Conservation (phyloP, 1,139 yeast species). For the Taphrina communis region DNA sequence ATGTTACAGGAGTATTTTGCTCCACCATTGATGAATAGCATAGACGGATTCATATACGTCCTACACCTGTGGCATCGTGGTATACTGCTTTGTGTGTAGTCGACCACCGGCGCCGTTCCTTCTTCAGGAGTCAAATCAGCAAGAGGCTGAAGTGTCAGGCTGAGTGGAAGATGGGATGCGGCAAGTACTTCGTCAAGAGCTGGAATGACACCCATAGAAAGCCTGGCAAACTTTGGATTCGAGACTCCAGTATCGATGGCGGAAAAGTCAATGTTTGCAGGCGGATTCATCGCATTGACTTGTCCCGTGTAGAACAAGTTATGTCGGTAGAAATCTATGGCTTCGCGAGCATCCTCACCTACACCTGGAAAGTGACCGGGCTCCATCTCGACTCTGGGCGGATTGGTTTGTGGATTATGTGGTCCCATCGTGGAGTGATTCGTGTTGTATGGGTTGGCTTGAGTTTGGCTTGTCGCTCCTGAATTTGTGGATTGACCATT, state of each 20-base stretch:
- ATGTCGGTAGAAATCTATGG: conserved; percentile 10
- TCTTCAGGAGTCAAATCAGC: conserved; percentile 62
- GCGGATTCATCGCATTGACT: conserved; percentile 55
- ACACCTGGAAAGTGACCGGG: conserved; percentile 18
- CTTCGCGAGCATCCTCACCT: conserved; percentile 9
- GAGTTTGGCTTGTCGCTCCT: conserved; percentile 1
- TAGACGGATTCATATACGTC: conserved; percentile 83
- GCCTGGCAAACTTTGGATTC: conserved; percentile 76
- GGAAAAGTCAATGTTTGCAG: conserved; percentile 72
- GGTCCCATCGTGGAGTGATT: not conserved
- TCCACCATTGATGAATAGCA: conserved; percentile 68
- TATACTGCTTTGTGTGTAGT: conserved; percentile 55
- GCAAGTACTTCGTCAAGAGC: conserved; percentile 71
- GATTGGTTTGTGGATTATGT: not conserved
- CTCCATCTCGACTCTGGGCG: conserved; percentile 22
- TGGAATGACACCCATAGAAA: conserved; percentile 86
- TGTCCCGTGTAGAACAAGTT: conserved; percentile 29
- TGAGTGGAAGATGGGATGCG: conserved; percentile 78
- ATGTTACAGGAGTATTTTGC: conserved; percentile 80
- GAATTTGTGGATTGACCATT: conserved; percentile 2
- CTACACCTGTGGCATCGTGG: conserved; percentile 92
- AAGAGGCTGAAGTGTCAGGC: conserved; percentile 82
- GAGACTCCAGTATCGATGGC: conserved; percentile 84
- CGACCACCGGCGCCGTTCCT: conserved; percentile 70
- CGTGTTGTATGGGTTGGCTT: not conserved